Base-by-base conservation (phyloP, 768 basidiomycete genomes). In the Brasilioporus rufonigricans region DNA sequence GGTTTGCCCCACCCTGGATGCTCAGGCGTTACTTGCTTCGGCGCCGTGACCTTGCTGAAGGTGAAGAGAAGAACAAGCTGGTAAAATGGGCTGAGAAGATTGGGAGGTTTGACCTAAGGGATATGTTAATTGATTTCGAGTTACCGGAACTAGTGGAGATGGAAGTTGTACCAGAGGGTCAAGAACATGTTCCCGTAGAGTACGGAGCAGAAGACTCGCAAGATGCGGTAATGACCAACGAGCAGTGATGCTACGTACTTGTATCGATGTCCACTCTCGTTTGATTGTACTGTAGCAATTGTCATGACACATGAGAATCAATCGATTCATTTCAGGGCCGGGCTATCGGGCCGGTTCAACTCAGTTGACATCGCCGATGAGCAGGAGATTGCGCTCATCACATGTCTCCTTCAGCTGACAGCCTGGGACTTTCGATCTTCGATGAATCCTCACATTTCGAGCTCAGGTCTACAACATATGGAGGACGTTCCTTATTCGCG, bases 401-500 rank as follows among this genome's bases (percentile, higher is more conserved):
- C 52, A 61, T 61, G 64, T 32, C 49, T n/a, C 27, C 50, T 31
- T 32, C 38, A 29, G 13, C 38, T 13, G 24, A 44, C 43, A 29
- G 21, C n/a, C 18, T n/a, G 9, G 29, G 24, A 31, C 33, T 12
- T 19, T 11, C 39, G 5, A 18, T 48, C 31, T 50, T 52, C 21
- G 26, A 23, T 18, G 31, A 33, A 49, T 55, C 56, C 1, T 24
- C 55, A 14, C 51, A 52, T 73, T 7, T 69, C 21, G 56, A 61
- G 32, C 54, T 72, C 27, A 58, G 44, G 50, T 57, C 67, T 1
- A 84, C 82, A 24, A 61, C 70, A 9, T 67, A 78, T 58, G 80
- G 81, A 36, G 82, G 84, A 16, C 76, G 83, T 48, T 79, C 82
- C 39, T 73, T 82, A 11, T 83, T 81, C 51, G 77, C 83, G 11